These are phyloP conservation scores for Cyberlindnera mrakii DNA, from an alignment of 805 yeast genomes.

Conservation along the genomic window DNA sequence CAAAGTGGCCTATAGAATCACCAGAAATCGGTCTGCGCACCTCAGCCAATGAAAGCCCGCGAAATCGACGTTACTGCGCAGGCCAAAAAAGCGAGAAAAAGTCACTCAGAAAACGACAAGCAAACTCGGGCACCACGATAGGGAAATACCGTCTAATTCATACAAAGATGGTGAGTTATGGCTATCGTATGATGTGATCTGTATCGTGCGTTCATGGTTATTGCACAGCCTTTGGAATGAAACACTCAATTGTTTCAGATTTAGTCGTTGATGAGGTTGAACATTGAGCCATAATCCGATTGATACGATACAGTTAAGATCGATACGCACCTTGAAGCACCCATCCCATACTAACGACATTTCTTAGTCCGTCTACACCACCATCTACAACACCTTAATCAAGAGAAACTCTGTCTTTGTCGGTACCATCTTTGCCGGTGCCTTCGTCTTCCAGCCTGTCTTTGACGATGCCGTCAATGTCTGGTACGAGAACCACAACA, in stretches of 20 bases:
- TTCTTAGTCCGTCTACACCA: conserved; percentile 33
- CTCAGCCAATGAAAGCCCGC: conserved; percentile 1
- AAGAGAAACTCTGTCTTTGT: conserved; percentile 91
- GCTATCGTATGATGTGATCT: no score
- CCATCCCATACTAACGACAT: conserved; percentile 7
- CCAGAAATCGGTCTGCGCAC: not conserved
- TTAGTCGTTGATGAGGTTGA: no score
- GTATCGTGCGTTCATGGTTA: no score
- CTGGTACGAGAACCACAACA: conserved; percentile 75
- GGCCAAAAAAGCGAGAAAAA: conserved; percentile 3
- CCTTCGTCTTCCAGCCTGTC: conserved; percentile 79
- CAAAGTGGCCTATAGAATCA: no score
- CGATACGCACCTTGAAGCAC: no score
- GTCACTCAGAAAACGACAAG: no score
- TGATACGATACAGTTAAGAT: no score
- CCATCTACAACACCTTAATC: conserved; percentile 61
- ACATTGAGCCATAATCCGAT: no score
- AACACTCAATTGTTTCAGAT: no score
- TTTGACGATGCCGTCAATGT: conserved; percentile 61
- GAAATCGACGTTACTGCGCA: not conserved
- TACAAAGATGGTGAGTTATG: not conserved
- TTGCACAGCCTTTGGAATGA: no score
- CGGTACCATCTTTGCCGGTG: conserved; percentile 73
- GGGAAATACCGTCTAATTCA: not conserved
- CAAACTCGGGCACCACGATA: not conserved